Base-by-base conservation (phyloP, 2,329 filamentous ascomycete genomes). In the Teratosphaeria destructans region DNA sequence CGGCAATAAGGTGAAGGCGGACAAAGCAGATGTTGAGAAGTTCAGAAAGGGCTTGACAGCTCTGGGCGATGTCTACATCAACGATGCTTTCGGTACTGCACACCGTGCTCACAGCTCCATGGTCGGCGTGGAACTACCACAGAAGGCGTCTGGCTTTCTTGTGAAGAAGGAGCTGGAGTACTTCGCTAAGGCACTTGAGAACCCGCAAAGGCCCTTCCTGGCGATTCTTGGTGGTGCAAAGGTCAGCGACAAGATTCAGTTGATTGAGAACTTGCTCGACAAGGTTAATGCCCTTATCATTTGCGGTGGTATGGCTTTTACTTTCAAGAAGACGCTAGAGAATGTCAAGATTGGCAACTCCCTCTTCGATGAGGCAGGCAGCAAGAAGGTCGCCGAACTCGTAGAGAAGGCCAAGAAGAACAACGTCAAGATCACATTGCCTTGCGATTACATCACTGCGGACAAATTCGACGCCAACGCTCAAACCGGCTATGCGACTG, bases 151-250 rank as follows among this genome's bases (percentile, higher is more conserved):
- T 60, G 94, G 94, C 64, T 99, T 96, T 86, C 86, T 99, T 72
- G 91, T 99, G 83, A 99, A 99, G 88, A 99, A 97, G 83, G 94
- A 99, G 79, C 88, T 99, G 64, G 94, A 99, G 75, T 99, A 99
- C 86, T 99, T 99, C 74, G 94, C 94, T 66, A 85, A 96, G 81
- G 94, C 91, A 47, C 88, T 99, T 63, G 94, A 99, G 81, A 85
- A 83, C 70, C 94, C 94, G 63, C 83, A 95, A 80, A 87, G 93
- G 60, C 94, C 94, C 63, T 99, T 99, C 89, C 87, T 99, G 58
- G 95, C 94, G 75, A 99, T 99, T 74, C 89, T 99, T 58, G 94
- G 94, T 70, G 94, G 94, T 68, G 91, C 94, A 75, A 99, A 99
- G 85, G 91, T 99, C 68, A 95, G 90, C 53, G 94, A 99, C 84